These are phyloP conservation scores for Mikania micrantha DNA, from an alignment of 129 eudicot species.

Conservation along the genomic window DNA sequence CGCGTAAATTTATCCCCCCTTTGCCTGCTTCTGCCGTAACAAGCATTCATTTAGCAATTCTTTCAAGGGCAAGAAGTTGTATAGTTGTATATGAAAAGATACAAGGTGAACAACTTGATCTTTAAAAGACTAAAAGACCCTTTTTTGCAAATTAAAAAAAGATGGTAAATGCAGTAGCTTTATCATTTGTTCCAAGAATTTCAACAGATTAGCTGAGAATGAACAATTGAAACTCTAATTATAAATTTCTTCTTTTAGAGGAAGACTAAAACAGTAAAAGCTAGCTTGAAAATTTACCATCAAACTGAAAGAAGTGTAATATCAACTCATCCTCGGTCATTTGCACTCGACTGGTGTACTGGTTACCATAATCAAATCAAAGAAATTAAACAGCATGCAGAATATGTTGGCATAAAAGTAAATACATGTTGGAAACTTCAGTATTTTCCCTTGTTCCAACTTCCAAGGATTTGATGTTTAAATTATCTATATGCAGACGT, in stretches of 20 bases:
- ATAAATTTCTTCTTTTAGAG: not conserved
- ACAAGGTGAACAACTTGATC: not conserved
- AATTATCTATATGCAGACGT: not conserved
- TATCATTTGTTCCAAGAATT: not conserved
- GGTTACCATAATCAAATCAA: constrained; percentile 19
- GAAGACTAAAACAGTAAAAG: not conserved
- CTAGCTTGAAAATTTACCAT: constrained; percentile 48
- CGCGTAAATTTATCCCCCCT: constrained; percentile 60
- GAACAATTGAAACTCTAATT: not conserved
- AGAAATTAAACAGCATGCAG: not conserved
- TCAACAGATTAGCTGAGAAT: constrained; percentile 2
- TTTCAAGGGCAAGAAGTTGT: not conserved
- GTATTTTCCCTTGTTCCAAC: not conserved
- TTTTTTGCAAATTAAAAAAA: not conserved
- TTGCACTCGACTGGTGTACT: constrained; percentile 69
- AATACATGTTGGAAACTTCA: not conserved
- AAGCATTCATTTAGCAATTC: not conserved
- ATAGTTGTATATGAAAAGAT: not conserved
- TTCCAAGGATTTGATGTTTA: not conserved
- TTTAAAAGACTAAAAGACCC: not conserved
- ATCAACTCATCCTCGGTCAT: constrained; percentile 91
- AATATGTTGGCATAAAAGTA: not conserved
- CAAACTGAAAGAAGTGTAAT: constrained; percentile 81
- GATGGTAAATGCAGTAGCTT: not conserved
- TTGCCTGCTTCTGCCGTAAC: constrained; percentile 62